Conservation (phyloP, 768 basidiomycete species). For the Serendipita vermifera region DNA sequence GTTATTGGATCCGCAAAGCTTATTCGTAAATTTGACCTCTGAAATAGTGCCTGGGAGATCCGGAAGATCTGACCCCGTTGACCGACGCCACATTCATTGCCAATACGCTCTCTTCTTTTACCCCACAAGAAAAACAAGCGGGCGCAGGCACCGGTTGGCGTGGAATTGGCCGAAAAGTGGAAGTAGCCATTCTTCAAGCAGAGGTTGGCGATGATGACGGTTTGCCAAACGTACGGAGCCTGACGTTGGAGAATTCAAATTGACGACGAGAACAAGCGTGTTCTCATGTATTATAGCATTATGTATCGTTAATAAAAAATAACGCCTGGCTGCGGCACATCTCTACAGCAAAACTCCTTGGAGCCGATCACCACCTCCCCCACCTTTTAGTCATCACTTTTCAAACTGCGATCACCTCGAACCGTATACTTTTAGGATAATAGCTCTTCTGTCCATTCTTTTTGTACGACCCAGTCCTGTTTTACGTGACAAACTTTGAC, state of each 20-base stretch:
- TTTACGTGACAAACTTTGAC: no score
- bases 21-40: background rate
- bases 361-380: no score
- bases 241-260: background rate
- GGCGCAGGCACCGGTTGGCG: slow-evolving; percentile 77
- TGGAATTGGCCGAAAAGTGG: slow-evolving; percentile 53
- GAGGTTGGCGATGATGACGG: background rate
- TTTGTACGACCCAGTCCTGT: no score
- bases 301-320: no score
- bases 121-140: slow-evolving; percentile 41
- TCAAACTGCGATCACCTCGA: no score
- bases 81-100: slow-evolving; percentile 79
- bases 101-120: slow-evolving; percentile 51
- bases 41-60: slow-evolving; percentile 52
- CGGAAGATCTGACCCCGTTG: slow-evolving; percentile 74
- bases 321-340: no score
- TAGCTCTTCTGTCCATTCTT: no score
- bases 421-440: no score
- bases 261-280: background rate
- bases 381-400: no score
- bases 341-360: no score
- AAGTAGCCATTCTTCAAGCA: slow-evolving; percentile 33
- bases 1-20: background rate
- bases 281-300: no score
- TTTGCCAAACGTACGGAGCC: background rate